A percentile compares a stretch with the other conserved stretches of the same genome.
These are phyloP conservation scores for Colletotrichum melonis DNA, from an alignment of 2,329 filamentous ascomycete species.

Conservation along the genomic window DNA sequence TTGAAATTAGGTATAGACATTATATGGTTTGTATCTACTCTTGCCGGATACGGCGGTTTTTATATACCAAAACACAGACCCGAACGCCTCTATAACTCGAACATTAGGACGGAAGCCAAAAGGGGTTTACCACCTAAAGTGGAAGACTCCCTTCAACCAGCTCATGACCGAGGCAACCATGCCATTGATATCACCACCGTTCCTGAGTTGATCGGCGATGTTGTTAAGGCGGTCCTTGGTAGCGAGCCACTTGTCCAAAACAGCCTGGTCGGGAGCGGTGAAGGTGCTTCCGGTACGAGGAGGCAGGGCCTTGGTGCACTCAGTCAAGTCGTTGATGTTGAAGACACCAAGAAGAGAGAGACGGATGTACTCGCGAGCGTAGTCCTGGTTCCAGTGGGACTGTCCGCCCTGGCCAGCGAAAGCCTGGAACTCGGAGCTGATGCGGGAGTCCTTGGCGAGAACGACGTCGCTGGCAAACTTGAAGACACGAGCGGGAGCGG, in stretches of 20 bases:
- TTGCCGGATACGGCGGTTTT: background rate
- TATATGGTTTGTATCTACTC: slow-evolving; percentile 23
- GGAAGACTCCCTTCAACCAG: slow-evolving; percentile 27
- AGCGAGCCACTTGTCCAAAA: slow-evolving; percentile 37
- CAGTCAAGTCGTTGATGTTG: slow-evolving; percentile 65
- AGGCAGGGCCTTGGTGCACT: slow-evolving; percentile 65
- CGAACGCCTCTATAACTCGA: slow-evolving; percentile 5
- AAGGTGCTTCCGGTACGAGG: slow-evolving; percentile 39
- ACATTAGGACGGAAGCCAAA: background rate
- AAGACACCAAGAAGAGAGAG: slow-evolving; percentile 65
- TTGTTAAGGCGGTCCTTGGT: slow-evolving; percentile 51
- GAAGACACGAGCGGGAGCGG: slow-evolving; percentile 49
- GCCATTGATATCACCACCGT: slow-evolving; percentile 17
- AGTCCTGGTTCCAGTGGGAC: slow-evolving; percentile 58
- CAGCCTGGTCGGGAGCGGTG: slow-evolving; percentile 29
- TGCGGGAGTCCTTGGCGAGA: slow-evolving; percentile 50
- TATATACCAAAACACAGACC: slow-evolving; percentile 1
- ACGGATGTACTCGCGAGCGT: slow-evolving; percentile 63
- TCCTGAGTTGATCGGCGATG: slow-evolving; percentile 48
- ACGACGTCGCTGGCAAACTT: slow-evolving; percentile 54
- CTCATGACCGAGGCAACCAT: slow-evolving; percentile 13
- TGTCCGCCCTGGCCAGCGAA: slow-evolving; percentile 50
- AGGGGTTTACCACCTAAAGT: background rate
- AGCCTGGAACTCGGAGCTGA: slow-evolving; percentile 49
- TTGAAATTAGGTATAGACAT: slow-evolving; percentile 15